Evolutionary conservation across 164 flowering plant genomes (phyloP).

Genomic region (Tetrastigma voinierianum): DNA sequence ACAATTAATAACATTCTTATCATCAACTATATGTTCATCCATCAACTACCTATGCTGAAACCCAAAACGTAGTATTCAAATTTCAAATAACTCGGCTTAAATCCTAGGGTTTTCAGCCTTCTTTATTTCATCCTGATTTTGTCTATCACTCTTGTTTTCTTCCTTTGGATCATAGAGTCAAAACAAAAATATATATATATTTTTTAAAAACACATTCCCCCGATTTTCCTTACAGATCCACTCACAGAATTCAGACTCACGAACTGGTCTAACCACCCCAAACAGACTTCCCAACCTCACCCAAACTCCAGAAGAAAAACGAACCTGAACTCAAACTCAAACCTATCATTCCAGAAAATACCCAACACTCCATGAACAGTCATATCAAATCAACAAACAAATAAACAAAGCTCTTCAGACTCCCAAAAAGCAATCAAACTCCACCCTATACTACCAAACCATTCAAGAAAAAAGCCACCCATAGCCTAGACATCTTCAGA

Average conservation of each 20-base stretch:
- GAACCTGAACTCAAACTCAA: not conserved
- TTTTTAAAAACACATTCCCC: no score
- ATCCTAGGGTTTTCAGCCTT: not conserved
- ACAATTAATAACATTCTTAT: not conserved
- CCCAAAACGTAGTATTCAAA: not conserved
- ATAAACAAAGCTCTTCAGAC: not conserved
- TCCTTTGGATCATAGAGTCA: no score
- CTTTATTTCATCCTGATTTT: not conserved
- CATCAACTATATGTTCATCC: not conserved
- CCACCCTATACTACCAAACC: not conserved
- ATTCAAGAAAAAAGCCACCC: not conserved
- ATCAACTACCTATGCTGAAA: slow-evolving; percentile 6
- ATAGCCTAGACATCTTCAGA: not conserved
- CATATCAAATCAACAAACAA: not conserved
- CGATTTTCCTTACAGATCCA: not conserved
- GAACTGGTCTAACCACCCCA: not conserved
- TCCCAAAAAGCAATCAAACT: not conserved
- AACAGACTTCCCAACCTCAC: not conserved
- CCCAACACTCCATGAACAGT: not conserved
- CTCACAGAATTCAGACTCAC: not conserved
- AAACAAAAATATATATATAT: no score
- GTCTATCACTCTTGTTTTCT: no score
- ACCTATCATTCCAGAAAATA: not conserved
- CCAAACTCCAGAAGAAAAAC: not conserved
- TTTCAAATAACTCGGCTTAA: slow-evolving; percentile 7